phyloP scores from a whole-genome alignment of 805 yeast species.

The Yamadazyma phyllophila region DNA sequence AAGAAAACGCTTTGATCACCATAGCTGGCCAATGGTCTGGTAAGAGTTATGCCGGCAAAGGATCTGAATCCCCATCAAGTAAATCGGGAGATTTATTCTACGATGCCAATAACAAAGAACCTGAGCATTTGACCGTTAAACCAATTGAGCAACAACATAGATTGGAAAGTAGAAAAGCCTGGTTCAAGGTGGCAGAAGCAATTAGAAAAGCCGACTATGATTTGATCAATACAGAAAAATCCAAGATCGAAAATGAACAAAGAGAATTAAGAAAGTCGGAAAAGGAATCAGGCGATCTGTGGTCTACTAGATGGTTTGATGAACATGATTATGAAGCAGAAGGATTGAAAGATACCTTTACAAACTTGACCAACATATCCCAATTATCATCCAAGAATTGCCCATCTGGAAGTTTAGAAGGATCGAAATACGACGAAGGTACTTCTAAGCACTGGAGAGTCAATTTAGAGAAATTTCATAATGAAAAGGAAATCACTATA shows the following conservation, averaged over 20 bases:
- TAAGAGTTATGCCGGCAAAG: constrained; percentile 60
- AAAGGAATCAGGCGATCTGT: constrained; percentile 54
- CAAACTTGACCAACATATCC: constrained; percentile 43
- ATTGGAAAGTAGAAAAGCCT: constrained; percentile 84
- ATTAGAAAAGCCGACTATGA: constrained; percentile 73
- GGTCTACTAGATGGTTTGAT: constrained; percentile 86
- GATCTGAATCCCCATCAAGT: constrained; percentile 44
- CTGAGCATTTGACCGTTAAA: constrained; percentile 66
- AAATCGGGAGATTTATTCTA: constrained; percentile 55
- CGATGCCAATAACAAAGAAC: constrained; percentile 52
- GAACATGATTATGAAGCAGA: constrained; percentile 25
- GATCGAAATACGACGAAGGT: constrained; percentile 53
- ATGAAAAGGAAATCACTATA: constrained; percentile 56
- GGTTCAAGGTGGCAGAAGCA: constrained; percentile 88
- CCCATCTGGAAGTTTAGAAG: constrained; percentile 61
- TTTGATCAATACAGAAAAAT: constrained; percentile 69
- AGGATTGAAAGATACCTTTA: constrained; percentile 27
- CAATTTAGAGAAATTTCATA: constrained; percentile 49
- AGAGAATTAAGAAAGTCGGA: constrained; percentile 79
- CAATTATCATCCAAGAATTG: constrained; percentile 61
- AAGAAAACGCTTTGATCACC: constrained; percentile 69
- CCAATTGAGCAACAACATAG: constrained; percentile 78
- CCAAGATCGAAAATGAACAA: constrained; percentile 78
- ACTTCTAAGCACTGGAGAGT: constrained; percentile 71
- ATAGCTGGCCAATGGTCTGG: constrained; percentile 94